Evolutionary conservation across 495 filamentous ascomycete species (phyloP), one percentile per base, ranked within the genome.

Genomic region (Hypoxylon intermedium): DNA sequence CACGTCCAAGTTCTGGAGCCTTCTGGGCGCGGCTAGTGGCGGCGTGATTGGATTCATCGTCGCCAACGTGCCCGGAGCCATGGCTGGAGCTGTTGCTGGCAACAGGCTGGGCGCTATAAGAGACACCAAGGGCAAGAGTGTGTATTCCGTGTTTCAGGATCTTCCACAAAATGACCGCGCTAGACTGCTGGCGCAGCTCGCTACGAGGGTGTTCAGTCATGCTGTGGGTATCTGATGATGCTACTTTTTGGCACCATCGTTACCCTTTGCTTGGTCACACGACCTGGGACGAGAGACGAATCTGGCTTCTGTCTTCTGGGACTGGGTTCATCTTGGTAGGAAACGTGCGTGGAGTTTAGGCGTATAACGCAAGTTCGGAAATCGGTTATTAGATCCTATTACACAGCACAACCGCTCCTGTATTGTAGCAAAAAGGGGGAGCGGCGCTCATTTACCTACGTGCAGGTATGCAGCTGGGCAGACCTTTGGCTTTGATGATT

Each of bases 31-130:
- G 2, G 60, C 95, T 7, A 93, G 90, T 68, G 94, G 94, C 18
- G 92, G 89, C 40, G 91, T 91, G 5, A 82, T 98, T 72, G 94
- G 94, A 0, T 98, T 97, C 65, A 98, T 98, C 63, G 83, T 97
- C 2, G 94, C 87, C 5, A 98, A 97, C 68, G 81, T 96, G 15
- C 91, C 94, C 0, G 94, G 94, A 0, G 84, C 91, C 51, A 58
- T 98, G 16, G 95, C 93, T 12, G 94, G 94, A 3, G 92, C 91
- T 0, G 92, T 97, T 16, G 94, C 93, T 3, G 94, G 94, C 28
- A 98, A 97, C 70, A 77, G 92, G 46, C 71, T 98, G 6, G 94
- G 94, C 9, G 89, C 90, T 3, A 83, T 98, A 3, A 79, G 94
- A 36, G 94, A 98, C 78, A 83, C 88, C 12, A 89, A 86, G 74